Evolutionary conservation across 2,329 filamentous ascomycete genomes (phyloP).

Genomic region (Colletotrichum sp.): DNA sequence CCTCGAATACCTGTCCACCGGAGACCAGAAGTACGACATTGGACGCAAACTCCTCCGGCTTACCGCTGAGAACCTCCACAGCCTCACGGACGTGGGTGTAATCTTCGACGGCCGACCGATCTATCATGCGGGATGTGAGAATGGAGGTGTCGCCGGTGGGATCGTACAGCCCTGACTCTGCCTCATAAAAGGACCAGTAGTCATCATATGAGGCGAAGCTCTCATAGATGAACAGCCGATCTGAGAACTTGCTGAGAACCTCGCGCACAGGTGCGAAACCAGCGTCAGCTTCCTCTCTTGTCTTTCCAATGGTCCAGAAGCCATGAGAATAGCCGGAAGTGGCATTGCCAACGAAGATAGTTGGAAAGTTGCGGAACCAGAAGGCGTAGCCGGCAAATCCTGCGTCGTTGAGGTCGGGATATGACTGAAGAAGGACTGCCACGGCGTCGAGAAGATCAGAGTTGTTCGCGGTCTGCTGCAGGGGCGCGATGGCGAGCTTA

Average conservation of each 20-base stretch:
- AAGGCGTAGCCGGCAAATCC: slow-evolving; percentile 33
- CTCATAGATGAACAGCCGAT: slow-evolving; percentile 25
- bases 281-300: slow-evolving; percentile 24
- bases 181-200: slow-evolving; percentile 35
- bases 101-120: slow-evolving; percentile 24
- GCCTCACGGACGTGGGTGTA: slow-evolving; percentile 23
- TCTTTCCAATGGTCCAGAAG: slow-evolving; percentile 31
- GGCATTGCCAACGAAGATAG: slow-evolving; percentile 25
- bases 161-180: slow-evolving; percentile 27
- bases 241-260: slow-evolving; percentile 22
- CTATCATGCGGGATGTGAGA: slow-evolving; percentile 32
- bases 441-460: slow-evolving; percentile 28
- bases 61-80: slow-evolving; percentile 30
- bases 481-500: slow-evolving; percentile 26
- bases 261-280: slow-evolving; percentile 23
- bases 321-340: slow-evolving; percentile 32
- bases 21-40: slow-evolving; percentile 31
- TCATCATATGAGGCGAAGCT: slow-evolving; percentile 27
- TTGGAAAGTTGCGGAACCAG: slow-evolving; percentile 30
- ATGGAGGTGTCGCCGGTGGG: slow-evolving; percentile 25
- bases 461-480: slow-evolving; percentile 26
- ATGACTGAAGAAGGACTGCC: slow-evolving; percentile 32
- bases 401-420: slow-evolving; percentile 31
- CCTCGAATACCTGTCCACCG: slow-evolving; percentile 32
- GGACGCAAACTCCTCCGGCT: slow-evolving; percentile 23